A percentile compares a stretch with the other conserved stretches of the same genome.
Conservation (phyloP, 1,284 basidiomycete genomes). For the Sphagnurus paluster region DNA sequence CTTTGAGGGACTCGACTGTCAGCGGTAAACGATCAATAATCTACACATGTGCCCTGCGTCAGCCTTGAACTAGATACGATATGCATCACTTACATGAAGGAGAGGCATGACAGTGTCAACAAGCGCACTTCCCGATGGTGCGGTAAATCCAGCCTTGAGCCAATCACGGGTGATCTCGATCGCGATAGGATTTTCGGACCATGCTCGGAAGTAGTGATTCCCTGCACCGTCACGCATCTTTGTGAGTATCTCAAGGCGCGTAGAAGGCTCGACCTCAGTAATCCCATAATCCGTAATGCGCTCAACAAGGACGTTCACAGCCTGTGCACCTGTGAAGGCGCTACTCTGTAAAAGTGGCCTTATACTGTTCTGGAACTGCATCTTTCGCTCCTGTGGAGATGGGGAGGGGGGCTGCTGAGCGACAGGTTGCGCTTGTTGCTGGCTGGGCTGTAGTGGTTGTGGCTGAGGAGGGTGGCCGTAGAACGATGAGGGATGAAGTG, state of each 20-base stretch:
- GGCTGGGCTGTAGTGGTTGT: no score
- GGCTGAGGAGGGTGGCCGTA: constrained; percentile 30
- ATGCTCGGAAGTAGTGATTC: constrained; percentile 81
- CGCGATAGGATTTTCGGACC: constrained; percentile 70
- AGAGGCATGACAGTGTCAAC: constrained; percentile 80
- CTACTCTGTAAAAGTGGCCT: constrained; percentile 52
- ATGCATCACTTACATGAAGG: constrained; percentile 66
- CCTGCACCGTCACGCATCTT: constrained; percentile 79
- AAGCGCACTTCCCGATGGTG: constrained; percentile 54
- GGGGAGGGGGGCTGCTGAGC: constrained; percentile 2
- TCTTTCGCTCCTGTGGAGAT: constrained; percentile 39
- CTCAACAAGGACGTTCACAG: constrained; percentile 56
- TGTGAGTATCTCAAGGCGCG: constrained; percentile 68
- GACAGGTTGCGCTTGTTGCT: constrained; percentile 17
- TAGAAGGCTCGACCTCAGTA: constrained; percentile 57
- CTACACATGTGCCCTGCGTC: constrained; percentile 37
- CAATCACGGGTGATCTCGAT: constrained; percentile 78
- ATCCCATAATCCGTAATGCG: constrained; percentile 59
- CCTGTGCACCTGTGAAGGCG: constrained; percentile 67
- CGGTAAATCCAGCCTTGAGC: constrained; percentile 65
- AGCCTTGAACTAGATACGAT: background rate
- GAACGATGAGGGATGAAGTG: constrained; percentile 39
- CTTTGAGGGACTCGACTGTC: constrained; percentile 62
- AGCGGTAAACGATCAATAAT: constrained; percentile 80
- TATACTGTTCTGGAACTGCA: constrained; percentile 49